phyloP scores from a whole-genome alignment of 768 basidiomycete genomes.

The Leccinellum rugosiceps region DNA sequence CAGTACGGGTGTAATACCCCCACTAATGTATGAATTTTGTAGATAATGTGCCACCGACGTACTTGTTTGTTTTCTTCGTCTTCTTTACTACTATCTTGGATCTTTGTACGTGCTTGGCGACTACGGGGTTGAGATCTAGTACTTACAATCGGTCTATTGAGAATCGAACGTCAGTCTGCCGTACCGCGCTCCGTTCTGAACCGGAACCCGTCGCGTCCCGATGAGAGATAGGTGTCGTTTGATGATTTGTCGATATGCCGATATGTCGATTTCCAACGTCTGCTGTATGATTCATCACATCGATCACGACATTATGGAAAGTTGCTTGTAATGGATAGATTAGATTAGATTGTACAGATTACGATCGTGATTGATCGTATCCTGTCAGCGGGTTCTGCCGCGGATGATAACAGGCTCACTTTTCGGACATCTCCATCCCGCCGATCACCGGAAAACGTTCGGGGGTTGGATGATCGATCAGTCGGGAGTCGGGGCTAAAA shows the following conservation, averaged over 20 bases:
- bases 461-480: neutral
- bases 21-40: neutral
- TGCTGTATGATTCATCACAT: neutral
- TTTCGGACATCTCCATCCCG: neutral
- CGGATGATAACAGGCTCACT: neutral
- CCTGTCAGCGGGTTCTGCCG: neutral
- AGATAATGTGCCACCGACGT: neutral
- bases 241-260: neutral
- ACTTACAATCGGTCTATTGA: neutral
- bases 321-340: neutral
- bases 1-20: neutral
- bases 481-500: neutral
- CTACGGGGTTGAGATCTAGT: neutral
- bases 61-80: neutral
- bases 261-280: neutral
- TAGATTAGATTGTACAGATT: neutral
- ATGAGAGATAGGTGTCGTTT: neutral
- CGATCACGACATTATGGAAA: neutral
- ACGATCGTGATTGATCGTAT: neutral
- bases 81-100: neutral
- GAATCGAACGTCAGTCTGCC: neutral
- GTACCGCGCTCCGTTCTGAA: too few relatives aligned
- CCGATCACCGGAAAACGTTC: neutral
- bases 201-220: too few relatives aligned
- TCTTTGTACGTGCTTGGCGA: neutral